phyloP scores from a whole-genome alignment of 345 rosid genomes.

The Limnanthes douglasii region DNA sequence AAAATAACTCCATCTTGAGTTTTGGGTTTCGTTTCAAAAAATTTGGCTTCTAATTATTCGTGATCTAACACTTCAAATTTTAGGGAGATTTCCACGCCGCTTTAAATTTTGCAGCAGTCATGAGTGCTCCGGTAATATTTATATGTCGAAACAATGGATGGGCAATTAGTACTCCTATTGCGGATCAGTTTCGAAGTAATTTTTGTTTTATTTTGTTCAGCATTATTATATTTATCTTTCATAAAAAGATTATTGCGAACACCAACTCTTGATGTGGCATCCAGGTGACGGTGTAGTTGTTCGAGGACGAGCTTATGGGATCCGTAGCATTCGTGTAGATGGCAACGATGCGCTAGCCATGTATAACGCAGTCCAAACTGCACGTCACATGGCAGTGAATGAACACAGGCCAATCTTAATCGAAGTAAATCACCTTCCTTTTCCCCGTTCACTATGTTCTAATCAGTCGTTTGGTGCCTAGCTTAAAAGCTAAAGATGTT shows the following conservation, averaged over 20 bases:
- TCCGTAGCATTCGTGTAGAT: conserved; percentile 75
- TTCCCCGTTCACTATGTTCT: no score
- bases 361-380: conserved; percentile 56
- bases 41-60: neutral
- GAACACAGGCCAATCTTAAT: conserved; percentile 70
- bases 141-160: conserved; percentile 86
- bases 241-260: neutral
- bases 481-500: no score
- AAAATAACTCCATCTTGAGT: no score
- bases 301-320: conserved; percentile 76
- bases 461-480: no score
- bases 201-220: conserved; percentile 3
- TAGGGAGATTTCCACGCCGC: conserved; percentile 90
- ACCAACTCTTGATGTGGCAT: conserved; percentile 1
- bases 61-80: conserved; percentile 9
- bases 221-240: neutral
- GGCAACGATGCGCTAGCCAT: conserved; percentile 90
- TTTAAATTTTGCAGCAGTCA: conserved; percentile 55
- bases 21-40: no score
- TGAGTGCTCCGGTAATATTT: conserved; percentile 72
- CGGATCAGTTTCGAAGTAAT: conserved; percentile 83
- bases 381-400: conserved; percentile 56
- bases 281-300: conserved; percentile 82
- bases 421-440: conserved; percentile 29
- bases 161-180: conserved; percentile 75